These are phyloP conservation scores for Chloranthus sessilifolius DNA, from an alignment of 164 flowering plant genomes.

Conservation along the genomic window DNA sequence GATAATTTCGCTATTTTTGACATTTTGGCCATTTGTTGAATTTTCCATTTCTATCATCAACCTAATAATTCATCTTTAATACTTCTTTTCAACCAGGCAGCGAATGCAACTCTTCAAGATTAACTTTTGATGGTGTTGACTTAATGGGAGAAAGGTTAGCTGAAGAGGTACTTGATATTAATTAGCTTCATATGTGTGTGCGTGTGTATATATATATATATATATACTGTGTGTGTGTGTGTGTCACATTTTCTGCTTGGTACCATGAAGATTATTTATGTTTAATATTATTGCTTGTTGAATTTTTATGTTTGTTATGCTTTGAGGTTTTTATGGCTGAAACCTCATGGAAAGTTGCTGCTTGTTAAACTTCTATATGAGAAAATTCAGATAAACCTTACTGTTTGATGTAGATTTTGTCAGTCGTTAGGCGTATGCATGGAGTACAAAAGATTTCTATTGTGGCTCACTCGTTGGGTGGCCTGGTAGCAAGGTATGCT, in stretches of 20 bases:
- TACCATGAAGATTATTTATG: conserved; percentile 5
- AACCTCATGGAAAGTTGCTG: too few species aligned
- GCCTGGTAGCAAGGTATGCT: conserved; percentile 91
- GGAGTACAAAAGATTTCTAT: conserved; percentile 77
- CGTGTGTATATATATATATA: too few species aligned
- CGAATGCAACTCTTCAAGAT: conserved; percentile 59
- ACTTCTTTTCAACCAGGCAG: conserved; percentile 61
- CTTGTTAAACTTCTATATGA: too few species aligned
- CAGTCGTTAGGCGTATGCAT: conserved; percentile 57
- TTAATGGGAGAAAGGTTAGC: conserved; percentile 89
- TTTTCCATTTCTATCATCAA: background rate
- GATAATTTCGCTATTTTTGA: too few species aligned
- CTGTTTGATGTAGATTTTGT: conserved; percentile 52
- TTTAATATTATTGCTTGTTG: too few species aligned
- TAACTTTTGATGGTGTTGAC: conserved; percentile 95
- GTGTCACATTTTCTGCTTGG: background rate
- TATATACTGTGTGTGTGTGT: too few species aligned
- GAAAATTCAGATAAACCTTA: too few species aligned
- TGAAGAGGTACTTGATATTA: conserved; percentile 56
- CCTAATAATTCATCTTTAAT: conserved; percentile 1
- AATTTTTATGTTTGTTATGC: too few species aligned
- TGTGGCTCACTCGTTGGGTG: conserved; percentile 95
- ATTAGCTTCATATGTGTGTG: too few species aligned
- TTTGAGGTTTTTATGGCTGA: too few species aligned
- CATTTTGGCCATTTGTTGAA: background rate